phyloP scores from a whole-genome alignment of 495 filamentous ascomycete species.

The Filosporella fistucella region DNA sequence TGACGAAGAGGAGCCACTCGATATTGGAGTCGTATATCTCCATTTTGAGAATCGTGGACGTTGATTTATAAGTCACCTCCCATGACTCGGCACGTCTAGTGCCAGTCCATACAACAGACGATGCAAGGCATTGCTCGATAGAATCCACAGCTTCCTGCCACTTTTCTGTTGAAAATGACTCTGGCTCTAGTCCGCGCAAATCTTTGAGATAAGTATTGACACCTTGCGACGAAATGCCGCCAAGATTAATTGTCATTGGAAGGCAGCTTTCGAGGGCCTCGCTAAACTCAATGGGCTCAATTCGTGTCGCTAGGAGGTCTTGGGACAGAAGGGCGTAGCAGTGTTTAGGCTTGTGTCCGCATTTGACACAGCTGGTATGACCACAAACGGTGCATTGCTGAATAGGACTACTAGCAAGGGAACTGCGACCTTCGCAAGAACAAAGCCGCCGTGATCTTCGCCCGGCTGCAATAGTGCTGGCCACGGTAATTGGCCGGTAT shows the following conservation, averaged over 20 bases:
- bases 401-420: slow-evolving; percentile 31
- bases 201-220: too few relatives aligned
- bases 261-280: too few relatives aligned
- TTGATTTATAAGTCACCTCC: slow-evolving; percentile 48
- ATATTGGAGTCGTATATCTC: slow-evolving; percentile 33
- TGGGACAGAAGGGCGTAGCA: slow-evolving; percentile 37
- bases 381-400: slow-evolving; percentile 46
- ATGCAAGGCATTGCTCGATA: too few relatives aligned
- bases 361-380: slow-evolving; percentile 52
- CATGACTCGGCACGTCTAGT: slow-evolving; percentile 46
- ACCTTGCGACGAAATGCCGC: too few relatives aligned
- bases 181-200: too few relatives aligned
- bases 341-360: slow-evolving; percentile 54
- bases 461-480: not conserved
- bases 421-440: slow-evolving; percentile 50
- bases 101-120: too few relatives aligned
- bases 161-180: too few relatives aligned
- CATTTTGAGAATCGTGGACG: slow-evolving; percentile 42
- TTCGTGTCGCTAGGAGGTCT: too few relatives aligned
- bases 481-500: not conserved
- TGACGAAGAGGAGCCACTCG: slow-evolving; percentile 54
- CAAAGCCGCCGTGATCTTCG: slow-evolving; percentile 41
- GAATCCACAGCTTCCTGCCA: too few relatives aligned
- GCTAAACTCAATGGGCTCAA: too few relatives aligned
- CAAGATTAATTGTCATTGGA: too few relatives aligned